Evolutionary conservation across 139 green algal species (phyloP).

Genomic region (Picochlorum sp.): DNA sequence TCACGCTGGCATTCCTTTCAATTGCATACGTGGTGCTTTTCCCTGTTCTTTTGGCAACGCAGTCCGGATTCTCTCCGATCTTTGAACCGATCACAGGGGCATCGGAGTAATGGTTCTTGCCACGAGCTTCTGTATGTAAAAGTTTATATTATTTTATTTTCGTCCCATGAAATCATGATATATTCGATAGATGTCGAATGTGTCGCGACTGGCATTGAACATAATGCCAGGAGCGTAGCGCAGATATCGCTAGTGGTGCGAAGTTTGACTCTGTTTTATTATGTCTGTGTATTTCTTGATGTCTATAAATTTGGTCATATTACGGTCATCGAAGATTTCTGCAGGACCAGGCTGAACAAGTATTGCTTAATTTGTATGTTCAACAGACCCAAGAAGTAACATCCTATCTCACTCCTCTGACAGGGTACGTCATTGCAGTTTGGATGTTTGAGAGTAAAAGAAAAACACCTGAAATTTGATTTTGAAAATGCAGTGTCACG

Average conservation of each 20-base stretch:
- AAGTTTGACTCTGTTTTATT: background rate
- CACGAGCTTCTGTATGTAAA: background rate
- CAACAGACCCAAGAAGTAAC: conserved; percentile 47
- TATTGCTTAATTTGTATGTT: conserved; percentile 72
- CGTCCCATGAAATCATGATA: background rate
- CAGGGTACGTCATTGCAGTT: conserved; percentile 33
- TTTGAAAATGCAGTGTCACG: conserved; percentile 23
- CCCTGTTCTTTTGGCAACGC: background rate
- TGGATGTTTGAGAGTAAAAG: background rate
- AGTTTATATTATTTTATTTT: background rate
- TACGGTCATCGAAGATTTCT: background rate
- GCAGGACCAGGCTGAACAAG: conserved; percentile 55
- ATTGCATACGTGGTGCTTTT: background rate
- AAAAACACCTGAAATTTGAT: background rate
- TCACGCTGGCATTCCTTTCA: background rate
- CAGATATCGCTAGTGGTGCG: conserved; percentile 72
- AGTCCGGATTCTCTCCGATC: no score
- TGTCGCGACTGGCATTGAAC: conserved; percentile 70
- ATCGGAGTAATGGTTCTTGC: no score
- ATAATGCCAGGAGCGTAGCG: conserved; percentile 66
- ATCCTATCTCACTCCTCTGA: conserved; percentile 78
- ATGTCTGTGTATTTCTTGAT: no score
- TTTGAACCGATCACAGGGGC: no score
- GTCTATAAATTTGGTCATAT: background rate
- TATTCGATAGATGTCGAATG: conserved; percentile 84